Evolutionary conservation across 495 filamentous ascomycete species (phyloP), one percentile per base, ranked within the genome.

Genomic region (Rusavskia elegans): DNA sequence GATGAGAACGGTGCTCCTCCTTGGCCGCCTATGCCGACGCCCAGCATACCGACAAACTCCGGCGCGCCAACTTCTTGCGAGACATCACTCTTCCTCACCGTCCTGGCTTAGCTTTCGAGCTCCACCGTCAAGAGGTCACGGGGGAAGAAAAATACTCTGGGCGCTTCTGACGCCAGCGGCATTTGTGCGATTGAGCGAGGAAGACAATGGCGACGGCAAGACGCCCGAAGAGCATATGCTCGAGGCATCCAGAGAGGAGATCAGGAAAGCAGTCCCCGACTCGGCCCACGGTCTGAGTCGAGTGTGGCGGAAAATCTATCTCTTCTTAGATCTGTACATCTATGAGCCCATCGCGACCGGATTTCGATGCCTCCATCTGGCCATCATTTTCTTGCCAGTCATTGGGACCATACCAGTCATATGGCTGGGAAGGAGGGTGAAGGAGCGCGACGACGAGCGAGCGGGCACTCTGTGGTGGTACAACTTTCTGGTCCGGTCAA

Each of bases 381-480:
- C 87, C 19, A 62, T 83, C 29, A 95, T 97, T 30, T 99, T 99
- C 59, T 77, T 94, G 41, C 93, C 93, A 0, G 86, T 99, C 11
- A 78, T 97, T 36, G 63, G 82, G 1, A 73, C 85, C 0, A 76
- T 90, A 25, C 93, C 93, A 0, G 71, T 75, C 0, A 80, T 95
- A 45, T 96, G 85, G 84, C 32, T 90, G 53, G 92, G 93, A 3
- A 57, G 55, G 35, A 68, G 77, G 45, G 62, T 76, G 53, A 68
- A 74, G 4, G 68, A 75, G n/a, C 73, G 71, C 40, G 78, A 82
- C 57, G 77, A 81, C 51, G 83, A 89, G 63, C 75, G 85, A 42
- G 69, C 67, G 17, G 93, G 92, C 17, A 87, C 89, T 11, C 56
- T 97, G 13, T 95, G 87, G 89, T 99, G 92, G 93, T 97, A 95